Base-by-base conservation (phyloP, 495 filamentous ascomycete genomes). In the Daldinia concentrica region DNA sequence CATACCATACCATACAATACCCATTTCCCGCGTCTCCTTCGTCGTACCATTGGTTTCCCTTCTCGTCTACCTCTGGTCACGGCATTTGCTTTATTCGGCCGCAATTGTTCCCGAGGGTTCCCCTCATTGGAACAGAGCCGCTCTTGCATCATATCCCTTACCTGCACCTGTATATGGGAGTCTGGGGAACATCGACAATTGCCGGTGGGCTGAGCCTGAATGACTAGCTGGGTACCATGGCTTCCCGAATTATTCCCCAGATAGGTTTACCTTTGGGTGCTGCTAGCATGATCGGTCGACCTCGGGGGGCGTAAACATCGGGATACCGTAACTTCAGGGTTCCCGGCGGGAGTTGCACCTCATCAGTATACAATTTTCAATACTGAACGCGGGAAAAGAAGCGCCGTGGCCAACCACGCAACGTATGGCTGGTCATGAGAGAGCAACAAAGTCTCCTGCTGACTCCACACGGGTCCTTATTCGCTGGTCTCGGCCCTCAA, bases 31-130 rank as follows among this genome's bases (percentile, higher is more conserved):
- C 34, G 39, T 58, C 54, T 60, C 61, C 27, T 22, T 8, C 36
- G 12, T 68, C 64, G 69, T 43, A 19, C 58, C 58, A 60, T 63
- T 62, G 19, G 48, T 34, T 36, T 15, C 3, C 56, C 17, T 58
- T 26, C 22, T 1, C 6, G 24, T 55, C n/a, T 34, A 24, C 32
- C 17, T 68, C 62, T 51, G 11, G 8, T 51, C 57, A 54, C 51
- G 41, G 65, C 43, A 58, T 74, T 60, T 66, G 24, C 58, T 69
- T 52, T 43, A 62, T 63, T 58, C 39, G 57, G 60, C 50, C 57
- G 50, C 57, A n/a, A 22, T 36, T 34, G 19, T 34, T 32, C 37
- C 62, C 61, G 56, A 62, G 8, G 24, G 17, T 27, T 22, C 41
- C 43, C 51, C 50, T 39, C 17, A 62, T 61, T 60, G 64, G 64